Evolutionary conservation across 1,284 basidiomycete species (phyloP), one percentile per base, ranked within the genome.

Genomic region (Boletus sp.): DNA sequence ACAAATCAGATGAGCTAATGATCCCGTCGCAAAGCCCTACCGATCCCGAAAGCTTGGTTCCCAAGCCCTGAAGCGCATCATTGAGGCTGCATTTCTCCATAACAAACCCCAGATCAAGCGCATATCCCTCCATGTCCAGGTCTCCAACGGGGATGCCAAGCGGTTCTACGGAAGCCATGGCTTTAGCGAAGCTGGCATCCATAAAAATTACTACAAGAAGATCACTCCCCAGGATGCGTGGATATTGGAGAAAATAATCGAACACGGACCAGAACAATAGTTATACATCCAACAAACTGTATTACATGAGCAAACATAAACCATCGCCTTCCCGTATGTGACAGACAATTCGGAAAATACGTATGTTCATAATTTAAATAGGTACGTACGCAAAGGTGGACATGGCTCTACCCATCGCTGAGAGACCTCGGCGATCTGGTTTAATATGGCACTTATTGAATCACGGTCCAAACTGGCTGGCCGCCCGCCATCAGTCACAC

Each of bases 181-280:
- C 4, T 91, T 91, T 70, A 71, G 67, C 48, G 80, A 86, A 65
- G 70, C 76, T 17, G 76, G 75, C 26, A 55, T 85, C 33, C 78
- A 81, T 46, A 73, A 84, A 59, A 75, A 79, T 49, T 91, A 91
- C 67, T 91, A 91, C 75, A 89, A 88, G 68, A 91, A 86, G 66
- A 85, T 91, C 44, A 71, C 67, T 30, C 88, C 88, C 23, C 79
- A 77, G 53, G 84, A 84, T 57, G 88, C 88, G 20, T 91, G 88
- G 88, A 73, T 91, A 53, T 73, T 91, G 41, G 82, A 89, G 66
- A 79, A 75, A 61, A 63, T 26, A 17, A 56, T 65, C 23, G 52
- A 62, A 36, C 45, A 53, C 29, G 46, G 16, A 36, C 39, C 53
- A 43, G 61, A 60, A 48, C 55, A 48, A 51, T 66, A 65, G 59